Evolutionary conservation across 306 rosid species (phyloP), one percentile per base, ranked within the genome.

Genomic region (Sesbania bispinosa): DNA sequence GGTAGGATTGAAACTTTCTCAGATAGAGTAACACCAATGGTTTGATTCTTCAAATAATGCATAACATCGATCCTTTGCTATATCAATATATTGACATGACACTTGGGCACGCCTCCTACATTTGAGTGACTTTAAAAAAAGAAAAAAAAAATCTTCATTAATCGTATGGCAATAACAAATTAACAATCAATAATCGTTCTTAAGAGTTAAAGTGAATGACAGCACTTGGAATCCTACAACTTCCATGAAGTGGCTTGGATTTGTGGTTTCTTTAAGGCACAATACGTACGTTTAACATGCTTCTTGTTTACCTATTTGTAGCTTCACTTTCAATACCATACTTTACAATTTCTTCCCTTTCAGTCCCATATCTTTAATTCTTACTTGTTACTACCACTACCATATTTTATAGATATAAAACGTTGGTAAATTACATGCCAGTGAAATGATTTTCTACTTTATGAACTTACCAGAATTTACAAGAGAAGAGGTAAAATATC

Each of bases 161-260:
- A 53, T 46, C 6, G 46, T 50, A 47, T 30, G 61, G 38, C 46
- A 46, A 46, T 14, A 64, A 57, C 63, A 33, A 21, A 30, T 27
- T 24, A 67, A 23, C 19, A 55, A 79, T 64, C 30, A 68, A 71
- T 53, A 57, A 52, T 50, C 24, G 62, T 62, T 8, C 19, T 23
- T 57, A 52, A 57, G 67, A 72, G 52, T 33, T 16, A 13, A n/a
- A 76, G 71, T 63, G 76, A 71, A 61, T 59, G 76, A 70, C 79
- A 75, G 80, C 67, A 63, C 39, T 74, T 27, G 84, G 93, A 83
- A 88, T 83, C 85, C 66, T 47, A n/a, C 29, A n/a, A 24, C 32
- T 64, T 33, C 74, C 85, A 71, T 39, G 57, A 81, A 75, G 53
- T 54, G 67, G 32, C 71, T 77, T 54, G 67, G 32, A 71, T 77